Conservation (phyloP, 2,329 filamentous ascomycete species). For the Cordyceps tenuipes region DNA sequence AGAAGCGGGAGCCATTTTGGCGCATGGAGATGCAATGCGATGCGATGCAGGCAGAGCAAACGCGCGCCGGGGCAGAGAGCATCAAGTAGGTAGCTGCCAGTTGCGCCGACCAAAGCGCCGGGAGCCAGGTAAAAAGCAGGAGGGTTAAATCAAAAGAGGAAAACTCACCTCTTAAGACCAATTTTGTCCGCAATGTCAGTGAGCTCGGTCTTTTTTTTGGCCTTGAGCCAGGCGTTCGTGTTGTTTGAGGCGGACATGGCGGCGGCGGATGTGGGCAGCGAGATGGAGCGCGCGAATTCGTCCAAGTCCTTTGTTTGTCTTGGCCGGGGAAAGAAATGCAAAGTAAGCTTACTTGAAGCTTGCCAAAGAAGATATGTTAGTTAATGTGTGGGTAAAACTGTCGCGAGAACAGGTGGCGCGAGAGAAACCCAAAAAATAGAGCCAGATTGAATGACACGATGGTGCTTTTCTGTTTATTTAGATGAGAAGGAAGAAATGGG, state of each 20-base stretch:
- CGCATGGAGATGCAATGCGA: slow-evolving; percentile 4
- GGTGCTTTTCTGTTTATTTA: slow-evolving; percentile 8
- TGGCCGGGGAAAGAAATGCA: neutral
- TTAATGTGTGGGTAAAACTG: slow-evolving; percentile 1
- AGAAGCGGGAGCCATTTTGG: neutral
- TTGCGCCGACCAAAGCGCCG: neutral
- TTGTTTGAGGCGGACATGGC: slow-evolving; percentile 21
- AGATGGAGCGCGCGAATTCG: neutral
- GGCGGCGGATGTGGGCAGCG: neutral
- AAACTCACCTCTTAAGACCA: slow-evolving; percentile 63
- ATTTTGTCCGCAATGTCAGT: slow-evolving; percentile 63
- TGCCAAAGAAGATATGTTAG: slow-evolving; percentile 2
- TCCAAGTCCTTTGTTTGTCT: neutral
- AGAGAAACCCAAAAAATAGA: neutral
- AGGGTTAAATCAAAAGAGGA: slow-evolving; percentile 4
- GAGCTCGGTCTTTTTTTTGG: slow-evolving; percentile 76
- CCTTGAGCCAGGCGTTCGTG: slow-evolving; percentile 64
- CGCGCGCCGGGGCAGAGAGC: neutral
- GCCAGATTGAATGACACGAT: slow-evolving; percentile 1
- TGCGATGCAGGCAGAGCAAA: neutral
- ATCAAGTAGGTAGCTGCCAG: neutral
- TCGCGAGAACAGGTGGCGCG: neutral
- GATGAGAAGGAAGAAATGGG: slow-evolving; percentile 5
- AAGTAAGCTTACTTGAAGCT: slow-evolving; percentile 1
- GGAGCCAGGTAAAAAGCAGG: neutral